Conservation (phyloP, 2,329 filamentous ascomycete species). For the Blastomyces percursus region DNA sequence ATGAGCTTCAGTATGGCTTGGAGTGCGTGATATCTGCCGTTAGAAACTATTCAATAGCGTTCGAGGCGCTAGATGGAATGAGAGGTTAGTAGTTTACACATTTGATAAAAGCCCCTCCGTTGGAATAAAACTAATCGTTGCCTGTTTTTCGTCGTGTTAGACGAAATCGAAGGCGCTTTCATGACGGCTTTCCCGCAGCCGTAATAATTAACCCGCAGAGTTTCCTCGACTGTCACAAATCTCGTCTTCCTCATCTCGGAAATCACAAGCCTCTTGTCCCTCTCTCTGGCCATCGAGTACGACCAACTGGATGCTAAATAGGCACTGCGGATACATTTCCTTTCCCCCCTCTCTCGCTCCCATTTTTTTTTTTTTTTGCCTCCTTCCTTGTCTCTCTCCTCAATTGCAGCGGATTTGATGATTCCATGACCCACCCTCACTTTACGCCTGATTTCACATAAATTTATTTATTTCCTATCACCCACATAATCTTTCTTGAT, state of each 20-base stretch:
- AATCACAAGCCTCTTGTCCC: background rate
- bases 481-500: background rate
- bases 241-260: background rate
- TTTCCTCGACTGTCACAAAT: background rate
- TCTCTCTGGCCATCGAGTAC: background rate
- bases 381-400: background rate
- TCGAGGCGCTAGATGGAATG: slow-evolving; percentile 36
- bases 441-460: background rate
- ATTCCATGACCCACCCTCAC: background rate
- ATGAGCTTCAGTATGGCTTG: slow-evolving; percentile 30
- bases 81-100: slow-evolving; percentile 24
- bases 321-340: background rate
- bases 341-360: background rate
- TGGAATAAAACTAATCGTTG: background rate
- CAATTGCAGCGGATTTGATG: background rate
- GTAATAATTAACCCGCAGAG: slow-evolving; percentile 6
- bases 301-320: background rate
- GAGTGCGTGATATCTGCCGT: slow-evolving; percentile 28
- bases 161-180: slow-evolving; percentile 35
- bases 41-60: slow-evolving; percentile 32
- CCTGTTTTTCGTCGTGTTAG: slow-evolving; percentile 14
- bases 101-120: background rate
- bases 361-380: too few species aligned
- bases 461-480: background rate
- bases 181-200: slow-evolving; percentile 30